Evolutionary conservation across 371 early-diverging fungal genomes (phyloP), one percentile per base, ranked within the genome.

Genomic region (Lichtheimia ramosa): DNA sequence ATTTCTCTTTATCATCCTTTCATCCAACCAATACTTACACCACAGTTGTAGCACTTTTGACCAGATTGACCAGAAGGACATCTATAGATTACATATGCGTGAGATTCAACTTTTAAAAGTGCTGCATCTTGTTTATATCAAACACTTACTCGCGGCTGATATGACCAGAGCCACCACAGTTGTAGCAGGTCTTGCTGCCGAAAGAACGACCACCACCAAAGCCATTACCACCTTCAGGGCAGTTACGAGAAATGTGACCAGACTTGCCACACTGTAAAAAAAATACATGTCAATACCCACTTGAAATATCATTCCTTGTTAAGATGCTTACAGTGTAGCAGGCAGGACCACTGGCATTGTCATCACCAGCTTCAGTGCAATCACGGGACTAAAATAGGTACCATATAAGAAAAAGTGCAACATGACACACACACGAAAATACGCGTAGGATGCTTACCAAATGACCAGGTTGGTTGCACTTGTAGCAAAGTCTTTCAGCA

Each of bases 1-100:
- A 41, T 24, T 12, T 15, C 8, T 15, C 2, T 15, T 34, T 16
- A 15, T 12, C 13, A 48, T 16, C 40, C 7, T 50, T n/a, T 16
- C 27, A 39, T 21, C 12, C 7, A 2, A 15, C 15, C 10, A 50
- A 48, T 14, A 65, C 70, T 66, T 70, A 70, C 67, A 72, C 84
- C 84, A 62, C 88, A 88, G 83, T 86, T 88, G 71, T 85, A 88
- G 75, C 88, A 88, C 79, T 86, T 86, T 69, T 70, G 66, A 43
- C 72, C 76, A 62, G 58, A 59, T 49, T 71, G 72, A 61, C 82
- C 81, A 20, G 73, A 69, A 48, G 74, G 62, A 56, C 69, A 64
- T 15, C 64, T 64, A 46, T 15, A 23, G 10, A 48, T 39, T 8
- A 34, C 10, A 34, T 34, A 34, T 34, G 34, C 34, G 10, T 34